phyloP scores from a whole-genome alignment of 1,139 yeast genomes.

The Kurtzmaniella quercitrusa region DNA sequence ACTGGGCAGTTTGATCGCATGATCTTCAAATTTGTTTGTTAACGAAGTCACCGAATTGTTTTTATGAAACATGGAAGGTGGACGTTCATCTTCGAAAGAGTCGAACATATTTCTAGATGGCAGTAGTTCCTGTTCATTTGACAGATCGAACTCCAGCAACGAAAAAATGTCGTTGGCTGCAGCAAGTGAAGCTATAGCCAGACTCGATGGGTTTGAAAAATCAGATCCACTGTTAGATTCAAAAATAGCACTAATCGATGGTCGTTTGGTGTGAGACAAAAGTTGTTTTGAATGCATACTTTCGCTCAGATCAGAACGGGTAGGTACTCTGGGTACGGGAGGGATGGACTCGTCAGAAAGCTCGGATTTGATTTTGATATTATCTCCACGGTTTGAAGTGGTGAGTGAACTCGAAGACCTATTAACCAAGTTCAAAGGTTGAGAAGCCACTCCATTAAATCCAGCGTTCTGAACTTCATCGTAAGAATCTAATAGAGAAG shows the following conservation, averaged over 20 bases:
- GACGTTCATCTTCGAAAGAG: conserved; percentile 1
- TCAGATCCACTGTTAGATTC: background rate
- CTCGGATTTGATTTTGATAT: conserved; percentile 1
- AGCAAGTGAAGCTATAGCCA: conserved; percentile 7
- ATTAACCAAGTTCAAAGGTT: background rate
- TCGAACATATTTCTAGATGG: conserved; percentile 3
- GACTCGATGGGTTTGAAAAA: background rate
- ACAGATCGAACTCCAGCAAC: conserved; percentile 6
- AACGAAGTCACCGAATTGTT: conserved; percentile 21
- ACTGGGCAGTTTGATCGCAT: conserved; percentile 24
- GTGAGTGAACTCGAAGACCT: background rate
- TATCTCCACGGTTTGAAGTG: background rate
- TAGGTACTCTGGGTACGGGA: background rate
- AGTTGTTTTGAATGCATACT: background rate
- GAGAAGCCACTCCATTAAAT: background rate
- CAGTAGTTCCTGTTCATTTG: conserved; percentile 6
- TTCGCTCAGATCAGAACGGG: background rate
- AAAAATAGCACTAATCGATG: background rate
- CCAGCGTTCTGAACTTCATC: background rate
- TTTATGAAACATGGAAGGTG: background rate
- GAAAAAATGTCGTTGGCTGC: conserved; percentile 6
- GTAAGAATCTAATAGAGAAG: background rate
- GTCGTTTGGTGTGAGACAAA: background rate
- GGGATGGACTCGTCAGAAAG: background rate
- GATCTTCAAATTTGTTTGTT: conserved; percentile 27